Conservation (phyloP, 495 filamentous ascomycete genomes). For the Bryoglossum gracile region DNA sequence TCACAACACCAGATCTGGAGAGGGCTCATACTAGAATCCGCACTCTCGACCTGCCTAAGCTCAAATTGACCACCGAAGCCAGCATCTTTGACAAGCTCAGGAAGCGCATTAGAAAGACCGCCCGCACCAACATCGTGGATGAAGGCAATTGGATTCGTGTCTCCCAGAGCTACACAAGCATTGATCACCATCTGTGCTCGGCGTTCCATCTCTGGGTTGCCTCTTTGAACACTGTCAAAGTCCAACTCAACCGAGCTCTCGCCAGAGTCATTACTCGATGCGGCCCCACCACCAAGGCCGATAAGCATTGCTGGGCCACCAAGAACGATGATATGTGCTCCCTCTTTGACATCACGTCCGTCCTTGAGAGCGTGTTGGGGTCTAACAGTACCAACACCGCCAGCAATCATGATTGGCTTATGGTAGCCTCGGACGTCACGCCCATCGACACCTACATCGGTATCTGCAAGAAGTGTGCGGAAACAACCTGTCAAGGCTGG, state of each 20-base stretch:
- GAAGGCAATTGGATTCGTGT: conserved; percentile 81
- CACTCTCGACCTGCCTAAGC: conserved; percentile 82
- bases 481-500: conserved; percentile 86
- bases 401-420: conserved; percentile 98
- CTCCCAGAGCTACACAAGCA: conserved; percentile 75
- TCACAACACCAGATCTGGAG: conserved; percentile 72
- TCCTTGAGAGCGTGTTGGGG: conserved; percentile 87
- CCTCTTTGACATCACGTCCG: conserved; percentile 65
- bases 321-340: conserved; percentile 82
- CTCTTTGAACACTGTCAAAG: conserved; percentile 91
- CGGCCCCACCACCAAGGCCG: conserved; percentile 89
- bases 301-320: conserved; percentile 97
- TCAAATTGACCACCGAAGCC: conserved; percentile 85
- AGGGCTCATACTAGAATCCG: conserved; percentile 85
- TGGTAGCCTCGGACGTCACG: conserved; percentile 84
- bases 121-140: conserved; percentile 98
- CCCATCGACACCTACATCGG: conserved; percentile 50
- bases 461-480: conserved; percentile 69
- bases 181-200: conserved; percentile 97
- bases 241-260: conserved; percentile 87
- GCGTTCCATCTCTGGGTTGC: conserved; percentile 91
- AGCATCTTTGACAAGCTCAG: conserved; percentile 87
- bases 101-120: conserved; percentile 87
- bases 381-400: conserved; percentile 91
- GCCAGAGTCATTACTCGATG: conserved; percentile 81